Evolutionary conservation across 2,329 filamentous ascomycete genomes (phyloP), one percentile per base, ranked within the genome.

Genomic region (Alternaria gaisen): DNA sequence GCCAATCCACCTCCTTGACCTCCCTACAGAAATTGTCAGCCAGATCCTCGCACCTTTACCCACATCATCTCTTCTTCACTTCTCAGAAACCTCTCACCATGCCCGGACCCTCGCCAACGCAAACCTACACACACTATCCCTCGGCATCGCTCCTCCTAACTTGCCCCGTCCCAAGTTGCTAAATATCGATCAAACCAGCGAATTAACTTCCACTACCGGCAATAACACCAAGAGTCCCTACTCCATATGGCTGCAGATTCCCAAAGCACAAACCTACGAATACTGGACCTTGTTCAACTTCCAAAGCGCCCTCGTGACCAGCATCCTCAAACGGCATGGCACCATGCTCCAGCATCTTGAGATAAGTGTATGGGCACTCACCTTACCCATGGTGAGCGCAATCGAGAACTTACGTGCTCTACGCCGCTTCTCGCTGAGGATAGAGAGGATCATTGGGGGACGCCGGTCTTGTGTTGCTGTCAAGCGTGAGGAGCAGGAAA

Each of bases 71-170:
- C 73, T 80, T 2, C 68, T 80, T 10, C 58, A 62, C 50, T 80
- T 80, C 63, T 74, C 70, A 28, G 63, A 70, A 46, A 77, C 76
- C n/a, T 78, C 64, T 2, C 71, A 57, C 3, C 54, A 61, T 32
- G 68, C 70, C 24, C 72, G 74, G 38, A 41, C 43, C 5, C 66
- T 80, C 12, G 75, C 76, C 10, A 69, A 63, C 16, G 68, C 71
- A 26, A 77, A 70, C 51, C 64, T 79, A 5, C 72, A 73, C 43
- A 88, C 82, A 89, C 92, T 97, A 80, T 97, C 94, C 20, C 95
- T 87, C 10, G 89, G 81, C 38, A 93, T 88, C 84, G 36, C 89
- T 0, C 87, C 87, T n/a, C 42, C 40, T 18, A 14, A 11, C 14
- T 16, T n/a, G 14, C 22, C 16, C n/a, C 26, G 16, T 14, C 38